Base-by-base conservation (phyloP, 2,329 filamentous ascomycete species). In the Cryphonectria japonica region DNA sequence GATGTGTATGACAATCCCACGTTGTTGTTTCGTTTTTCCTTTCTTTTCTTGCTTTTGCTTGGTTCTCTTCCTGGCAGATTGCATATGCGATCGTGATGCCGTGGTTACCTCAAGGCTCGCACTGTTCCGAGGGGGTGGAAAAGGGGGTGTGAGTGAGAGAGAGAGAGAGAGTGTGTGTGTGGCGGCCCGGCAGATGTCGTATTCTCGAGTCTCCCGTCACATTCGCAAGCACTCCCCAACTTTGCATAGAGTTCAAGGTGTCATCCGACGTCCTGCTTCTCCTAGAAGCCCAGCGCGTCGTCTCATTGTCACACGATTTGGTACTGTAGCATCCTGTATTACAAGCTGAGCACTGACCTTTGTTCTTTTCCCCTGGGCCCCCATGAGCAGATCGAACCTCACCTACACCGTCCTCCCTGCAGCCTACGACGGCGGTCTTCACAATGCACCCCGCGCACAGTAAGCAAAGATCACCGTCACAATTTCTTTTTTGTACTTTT, bases 381-480 rank as follows among this genome's bases (percentile, higher is more conserved):
- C 46, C 46, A 6, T 19, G 7, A 64, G 34, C 46, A 73, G 77
- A 5, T 75, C 76, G 1, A 82, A 80, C 63, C 70, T 80, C 5
- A 76, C 78, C 26, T 83, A 81, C 71, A 74, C 75, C 5, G 74
- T 83, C 11, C 59, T 83, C 8, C 82, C 82, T 1, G 75, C 79
- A 0, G 69, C 75, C 3, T 83, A 78, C 46, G 78, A 84, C 66
- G 80, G 79, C 0, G 83, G 81, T 0, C 66, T 79, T 57, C 83
- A 85, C 72, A 82, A 80, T 72, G 83, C 83, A 5, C 83, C 83
- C 11, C 69, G 72, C 16, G 77, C 77, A 9, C 83, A 84, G 82
- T 84, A 76, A 70, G 79, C 26, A 66, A 32, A n/a, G 3, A n/a
- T 39, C 11, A 43, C 26, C 29, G 16, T 59, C 26, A 22, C 37